These are phyloP conservation scores for Clathrus columnatus DNA, from an alignment of 768 basidiomycete genomes.

Conservation along the genomic window DNA sequence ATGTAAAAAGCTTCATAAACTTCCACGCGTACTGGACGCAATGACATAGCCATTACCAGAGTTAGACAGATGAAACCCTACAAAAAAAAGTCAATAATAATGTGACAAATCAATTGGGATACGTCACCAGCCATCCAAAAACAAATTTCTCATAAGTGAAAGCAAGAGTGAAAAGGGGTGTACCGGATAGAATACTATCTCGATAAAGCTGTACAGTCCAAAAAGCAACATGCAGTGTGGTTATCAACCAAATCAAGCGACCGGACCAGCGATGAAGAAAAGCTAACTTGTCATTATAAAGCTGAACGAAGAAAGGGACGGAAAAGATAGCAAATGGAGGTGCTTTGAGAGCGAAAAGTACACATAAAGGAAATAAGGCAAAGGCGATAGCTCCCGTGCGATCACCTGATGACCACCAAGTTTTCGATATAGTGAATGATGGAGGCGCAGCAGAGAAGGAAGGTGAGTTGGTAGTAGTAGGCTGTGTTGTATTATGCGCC, in stretches of 20 bases:
- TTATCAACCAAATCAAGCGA: slow-evolving; percentile 57
- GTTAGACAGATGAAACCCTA: slow-evolving; percentile 53
- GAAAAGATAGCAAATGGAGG: slow-evolving; percentile 68
- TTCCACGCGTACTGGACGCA: slow-evolving; percentile 39
- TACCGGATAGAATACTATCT: slow-evolving; percentile 40
- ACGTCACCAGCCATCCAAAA: slow-evolving; percentile 44
- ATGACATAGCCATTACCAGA: slow-evolving; percentile 41
- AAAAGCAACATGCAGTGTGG: slow-evolving; percentile 48
- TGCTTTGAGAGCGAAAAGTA: slow-evolving; percentile 62
- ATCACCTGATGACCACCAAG: slow-evolving; percentile 64
- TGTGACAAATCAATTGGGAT: slow-evolving; percentile 8
- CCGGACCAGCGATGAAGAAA: slow-evolving; percentile 67
- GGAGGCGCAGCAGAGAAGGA: slow-evolving; percentile 29
- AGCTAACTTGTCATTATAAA: slow-evolving; percentile 70
- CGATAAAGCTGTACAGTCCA: slow-evolving; percentile 61
- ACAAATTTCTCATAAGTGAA: slow-evolving; percentile 55
- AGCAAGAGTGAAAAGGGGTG: slow-evolving; percentile 34
- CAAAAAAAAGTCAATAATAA: slow-evolving; percentile 8
- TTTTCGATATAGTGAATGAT: slow-evolving; percentile 53
- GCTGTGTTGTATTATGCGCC: slow-evolving; percentile 14
- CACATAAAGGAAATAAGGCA: slow-evolving; percentile 58
- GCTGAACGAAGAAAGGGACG: slow-evolving; percentile 46
- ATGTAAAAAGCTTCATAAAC: slow-evolving; percentile 62
- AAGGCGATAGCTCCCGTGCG: slow-evolving; percentile 65
- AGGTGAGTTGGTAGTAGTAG: slow-evolving; percentile 10